Evolutionary conservation across 192 early-diverging fungal genomes (phyloP), one percentile per base, ranked within the genome.

Genomic region (Funneliformis mosseae): DNA sequence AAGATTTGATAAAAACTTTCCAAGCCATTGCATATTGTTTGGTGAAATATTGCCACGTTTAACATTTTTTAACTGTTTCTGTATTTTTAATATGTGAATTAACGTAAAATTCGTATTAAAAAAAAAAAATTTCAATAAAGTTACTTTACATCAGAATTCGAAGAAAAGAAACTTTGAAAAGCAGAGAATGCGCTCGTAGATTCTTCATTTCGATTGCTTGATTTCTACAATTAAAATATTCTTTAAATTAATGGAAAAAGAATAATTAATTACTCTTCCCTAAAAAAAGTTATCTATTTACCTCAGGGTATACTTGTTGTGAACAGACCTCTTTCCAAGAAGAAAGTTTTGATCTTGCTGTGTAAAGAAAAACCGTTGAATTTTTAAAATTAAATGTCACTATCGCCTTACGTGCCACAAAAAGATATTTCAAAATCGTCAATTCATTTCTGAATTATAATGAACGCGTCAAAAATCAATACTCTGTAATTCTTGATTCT

Each of bases 241-340:
- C 8, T 14, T 14, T 23, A 46, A 59, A 14, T 48, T 6, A 8
- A 43, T 46, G 0, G 0, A 63, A 11, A 23, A 21, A 6, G 55
- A 0, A 28, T 28, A 38, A 7, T 8, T 12, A 60, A 4, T 55
- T 5, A 3, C 23, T 2, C n/a, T 6, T 28, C 11, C 9, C 27
- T 25, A 45, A 25, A 43, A 11, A 67, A 16, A 10, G 3, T 4
- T 21, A 33, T 33, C 3, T 5, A 28, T 25, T 42, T 75, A 85
- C 84, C 85, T 86, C 83, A 60, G 79, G 64, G 80, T 84, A 88
- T 23, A 74, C 77, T 78, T 88, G 87, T 12, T 82, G 75, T 76
- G 85, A 66, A 16, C 80, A 80, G 18, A 80, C 16, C 5, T 28
- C 74, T 68, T 78, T 82, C 87, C 85, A 88, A 46, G 84, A 81